Base-by-base conservation (phyloP, 2,329 filamentous ascomycete species). In the Aspergillus hiratsukae region DNA sequence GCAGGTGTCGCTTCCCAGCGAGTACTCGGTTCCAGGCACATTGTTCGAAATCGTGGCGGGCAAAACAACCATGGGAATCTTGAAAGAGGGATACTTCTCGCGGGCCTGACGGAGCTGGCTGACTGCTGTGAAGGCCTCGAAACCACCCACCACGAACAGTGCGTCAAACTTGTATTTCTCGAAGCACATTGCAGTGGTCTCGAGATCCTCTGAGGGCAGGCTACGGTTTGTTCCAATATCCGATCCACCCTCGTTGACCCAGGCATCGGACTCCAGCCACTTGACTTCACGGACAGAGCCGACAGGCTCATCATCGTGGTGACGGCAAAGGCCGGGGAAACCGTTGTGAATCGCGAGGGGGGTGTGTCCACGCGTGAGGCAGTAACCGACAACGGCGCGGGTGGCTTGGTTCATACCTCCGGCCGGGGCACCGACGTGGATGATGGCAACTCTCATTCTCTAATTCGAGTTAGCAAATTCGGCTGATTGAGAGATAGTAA, bases 41-140 rank as follows among this genome's bases (percentile, higher is more conserved):
- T 99, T 99, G 81, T 99, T 99, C 63, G 91, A 96, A 65, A 99
- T 93, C 9, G 94, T 99, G n/a, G 94, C 94, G 0, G 94, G 94
- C 27, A 99, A 81, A 45, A 97, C 83, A 53, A 88, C 84, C 81
- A 97, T 90, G 21, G 94, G 94, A 61, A 99, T 97, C 74, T 90
- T 91, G 70, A 99, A 89, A 1, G 89, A 87, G 10, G 90, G 86
- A 75, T 89, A 96, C 59, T 90, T 77, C 37, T 85, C 82, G 55
- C 91, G 83, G 14, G 88, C 91, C 77, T 90, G 85, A 64, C 92
- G 87, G 58, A 99, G 82, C 74, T 97, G 89, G 48, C 89, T 90
- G 35, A 97, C 83, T 2, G 94, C 88, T 56, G 94, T 95, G 80
- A 95, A 99, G 1, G 92, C 94, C 76, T 99, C 94, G 66, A 99